phyloP scores from a whole-genome alignment of 116 monocot genomes.

The Phalaenopsis hybrid region DNA sequence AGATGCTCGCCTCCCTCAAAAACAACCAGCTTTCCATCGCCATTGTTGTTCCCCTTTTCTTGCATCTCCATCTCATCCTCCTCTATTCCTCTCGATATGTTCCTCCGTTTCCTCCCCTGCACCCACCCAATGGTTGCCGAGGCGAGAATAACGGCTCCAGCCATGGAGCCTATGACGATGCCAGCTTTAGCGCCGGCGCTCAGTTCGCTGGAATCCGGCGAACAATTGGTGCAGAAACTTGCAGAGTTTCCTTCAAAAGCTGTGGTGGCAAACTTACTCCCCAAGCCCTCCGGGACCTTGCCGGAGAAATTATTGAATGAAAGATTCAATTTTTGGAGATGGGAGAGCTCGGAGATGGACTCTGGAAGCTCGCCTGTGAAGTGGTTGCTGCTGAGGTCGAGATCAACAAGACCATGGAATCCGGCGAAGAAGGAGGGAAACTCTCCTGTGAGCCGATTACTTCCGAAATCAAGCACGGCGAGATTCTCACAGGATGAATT shows the following conservation, averaged over 20 bases:
- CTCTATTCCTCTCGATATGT: constrained; percentile 16
- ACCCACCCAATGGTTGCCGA: constrained; percentile 58
- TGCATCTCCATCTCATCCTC: constrained; percentile 27
- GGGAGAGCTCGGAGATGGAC: constrained; percentile 20
- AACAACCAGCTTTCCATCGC: constrained; percentile 59
- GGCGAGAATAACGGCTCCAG: constrained; percentile 56
- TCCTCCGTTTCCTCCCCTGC: constrained; percentile 54
- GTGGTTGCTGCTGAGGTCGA: constrained; percentile 54
- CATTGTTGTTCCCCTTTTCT: constrained; percentile 21
- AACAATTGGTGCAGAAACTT: constrained; percentile 50
- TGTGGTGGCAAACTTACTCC: constrained; percentile 26
- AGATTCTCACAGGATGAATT: constrained; percentile 37
- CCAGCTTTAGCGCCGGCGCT: constrained; percentile 65
- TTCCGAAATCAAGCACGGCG: constrained; percentile 43
- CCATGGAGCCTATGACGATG: no score
- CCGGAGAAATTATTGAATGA: constrained; percentile 80
- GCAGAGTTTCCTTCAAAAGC: constrained; percentile 52
- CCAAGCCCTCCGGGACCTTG: constrained; percentile 27
- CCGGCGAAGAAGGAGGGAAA: constrained; percentile 51
- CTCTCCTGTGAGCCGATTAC: constrained; percentile 39
- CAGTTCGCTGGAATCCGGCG: constrained; percentile 12
- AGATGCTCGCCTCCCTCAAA: constrained; percentile 83
- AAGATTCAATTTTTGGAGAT: constrained; percentile 56
- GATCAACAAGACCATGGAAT: constrained; percentile 34
- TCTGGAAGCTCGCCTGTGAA: constrained; percentile 53